Conservation (phyloP, 345 rosid genomes). For the Hypericum androsaemum region DNA sequence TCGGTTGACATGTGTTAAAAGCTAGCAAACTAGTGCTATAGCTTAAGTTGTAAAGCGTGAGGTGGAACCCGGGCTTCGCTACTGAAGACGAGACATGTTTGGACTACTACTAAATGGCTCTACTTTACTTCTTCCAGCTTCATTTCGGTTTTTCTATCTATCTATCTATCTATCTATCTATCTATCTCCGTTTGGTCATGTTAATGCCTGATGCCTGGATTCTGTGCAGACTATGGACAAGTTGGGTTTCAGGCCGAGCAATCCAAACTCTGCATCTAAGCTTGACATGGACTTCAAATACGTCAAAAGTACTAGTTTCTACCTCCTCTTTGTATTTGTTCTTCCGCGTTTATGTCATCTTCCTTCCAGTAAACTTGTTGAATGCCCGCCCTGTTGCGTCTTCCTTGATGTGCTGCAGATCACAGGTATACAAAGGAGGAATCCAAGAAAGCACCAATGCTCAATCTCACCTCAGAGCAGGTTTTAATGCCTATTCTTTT, state of each 20-base stretch:
- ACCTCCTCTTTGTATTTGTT: not conserved
- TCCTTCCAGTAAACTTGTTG: not conserved
- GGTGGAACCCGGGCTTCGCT: too few relatives aligned
- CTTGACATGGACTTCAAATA: slow-evolving; percentile 53
- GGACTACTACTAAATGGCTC: too few relatives aligned
- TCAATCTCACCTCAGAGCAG: slow-evolving; percentile 69
- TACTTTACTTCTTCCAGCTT: too few relatives aligned
- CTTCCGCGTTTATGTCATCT: not conserved
- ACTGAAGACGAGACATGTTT: too few relatives aligned
- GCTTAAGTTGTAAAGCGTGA: too few relatives aligned
- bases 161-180: too few relatives aligned
- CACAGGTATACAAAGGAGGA: slow-evolving; percentile 71
- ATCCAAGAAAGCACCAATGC: slow-evolving; percentile 79
- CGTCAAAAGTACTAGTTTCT: slow-evolving; percentile 42
- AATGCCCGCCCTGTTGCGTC: slow-evolving; percentile 3
- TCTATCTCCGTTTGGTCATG: too few relatives aligned
- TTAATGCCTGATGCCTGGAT: not conserved
- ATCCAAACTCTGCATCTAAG: slow-evolving; percentile 57
- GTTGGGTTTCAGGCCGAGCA: slow-evolving; percentile 50
- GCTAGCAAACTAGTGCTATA: too few relatives aligned
- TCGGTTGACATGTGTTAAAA: too few relatives aligned
- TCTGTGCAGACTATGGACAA: slow-evolving; percentile 47
- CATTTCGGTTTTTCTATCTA: too few relatives aligned
- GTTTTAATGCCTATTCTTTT: slow-evolving; percentile 16
- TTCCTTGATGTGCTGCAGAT: slow-evolving; percentile 30